Evolutionary conservation across 2,329 filamentous ascomycete species (phyloP), one percentile per base, ranked within the genome.

Genomic region (Epichloe uncinata): DNA sequence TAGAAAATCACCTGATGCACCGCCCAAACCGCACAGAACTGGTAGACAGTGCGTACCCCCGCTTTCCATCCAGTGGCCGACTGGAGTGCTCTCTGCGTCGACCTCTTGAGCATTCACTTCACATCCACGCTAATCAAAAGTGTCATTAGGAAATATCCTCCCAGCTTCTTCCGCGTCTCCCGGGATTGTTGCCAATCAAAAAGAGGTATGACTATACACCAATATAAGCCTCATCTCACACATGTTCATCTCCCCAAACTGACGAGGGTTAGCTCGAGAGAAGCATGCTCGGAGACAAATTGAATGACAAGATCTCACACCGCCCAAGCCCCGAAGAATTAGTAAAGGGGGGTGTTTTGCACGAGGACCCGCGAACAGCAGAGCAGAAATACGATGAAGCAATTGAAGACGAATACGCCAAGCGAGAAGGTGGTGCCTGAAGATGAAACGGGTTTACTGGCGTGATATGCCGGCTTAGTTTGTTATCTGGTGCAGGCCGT

Each of bases 231-330:
- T 9, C 42, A 12, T 34, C 5, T 38, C 7, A 33, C 22, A 30
- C 20, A 35, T 42, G 1, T 5, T n/a, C 15, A 12, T 13, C 37
- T 11, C 18, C 11, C 20, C 26, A 30, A 30, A 43, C 40, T 36
- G n/a, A 43, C 2, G 18, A 43, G 18, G 18, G 5, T 11, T 11
- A 78, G 71, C 81, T 96, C 41, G 81, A 89, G 67, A 88, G 83
- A 64, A 84, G 88, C 66, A 95, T 96, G 89, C 79, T 85, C 13
- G 85, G 82, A 52, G 87, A 95, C 66, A 84, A 77, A 50, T 75
- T 96, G 54, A 93, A 95, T 66, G 88, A 94, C 61, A 90, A 90
- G 66, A 81, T 96, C 54, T 78, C 84, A 61, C 77, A 84, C 59
- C 78, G 90, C 18, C 90, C 90, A 1, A 74, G 78, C 36, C 84